Base-by-base conservation (phyloP, 2,329 filamentous ascomycete genomes). In the Trichoderma endophyticum region DNA sequence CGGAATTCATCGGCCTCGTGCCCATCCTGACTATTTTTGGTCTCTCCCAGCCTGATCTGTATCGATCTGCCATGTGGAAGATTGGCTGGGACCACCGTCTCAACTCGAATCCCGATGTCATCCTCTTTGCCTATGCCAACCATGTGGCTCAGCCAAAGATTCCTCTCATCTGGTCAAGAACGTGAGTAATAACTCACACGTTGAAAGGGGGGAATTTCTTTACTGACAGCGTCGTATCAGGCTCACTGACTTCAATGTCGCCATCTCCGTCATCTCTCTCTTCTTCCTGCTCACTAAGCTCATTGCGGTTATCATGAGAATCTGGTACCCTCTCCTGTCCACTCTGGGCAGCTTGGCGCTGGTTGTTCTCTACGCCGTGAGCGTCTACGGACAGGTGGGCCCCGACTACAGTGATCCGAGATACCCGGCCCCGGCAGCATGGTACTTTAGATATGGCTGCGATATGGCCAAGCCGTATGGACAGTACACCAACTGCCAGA, bases 391-490 rank as follows among this genome's bases (percentile, higher is more conserved):
- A 63, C 92, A 95, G 80, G 89, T 91, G 69, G 90, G 91, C 12
- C 90, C 91, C 34, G 93, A 95, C 81, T 88, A 91, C 77, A 88
- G 88, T 75, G 92, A 95, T 80, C 82, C 88, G 6, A 80, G 84
- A 57, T 87, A 90, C 76, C 87, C 87, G 6, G 90, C 90, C 76
- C 84, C 85, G 30, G 85, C 89, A 30, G 87, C 92, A 7, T 95
- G 93, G 93, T 95, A 94, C 80, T 88, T 95, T 76, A 87, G 87
- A 69, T 89, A 92, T 79, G 89, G 88, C 73, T 95, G 93, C 82
- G 84, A 81, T 68, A 85, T 91, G 48, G 90, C 90, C 2, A 83
- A 83, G 68, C 83, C 86, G 6, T 85, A 85, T 73, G 82, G 81
- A 64, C 86, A 87, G 32, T 84, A 87, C 62, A 82, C 85, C 70